A percentile compares a stretch with the other conserved stretches of the same genome.
Evolutionary conservation across 2,329 filamentous ascomycete species (phyloP).

Genomic region (Fusarium chuoi): DNA sequence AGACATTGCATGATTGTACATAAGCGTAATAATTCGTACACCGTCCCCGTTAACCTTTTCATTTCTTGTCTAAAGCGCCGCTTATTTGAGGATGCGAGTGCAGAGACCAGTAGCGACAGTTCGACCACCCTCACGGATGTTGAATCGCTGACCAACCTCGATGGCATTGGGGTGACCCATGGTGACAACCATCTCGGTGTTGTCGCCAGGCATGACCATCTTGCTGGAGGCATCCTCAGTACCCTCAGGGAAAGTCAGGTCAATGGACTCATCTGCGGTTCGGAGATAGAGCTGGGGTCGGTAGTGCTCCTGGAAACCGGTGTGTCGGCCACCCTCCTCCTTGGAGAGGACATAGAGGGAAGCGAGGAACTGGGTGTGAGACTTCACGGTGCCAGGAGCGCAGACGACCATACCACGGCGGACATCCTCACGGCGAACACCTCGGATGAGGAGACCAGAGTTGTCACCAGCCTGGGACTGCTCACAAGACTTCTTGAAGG

Average conservation of each 20-base stretch:
- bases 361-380: slow-evolving; percentile 90
- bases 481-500: slow-evolving; percentile 99
- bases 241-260: slow-evolving; percentile 87
- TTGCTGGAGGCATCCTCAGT: slow-evolving; percentile 76
- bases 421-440: slow-evolving; percentile 95
- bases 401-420: slow-evolving; percentile 93
- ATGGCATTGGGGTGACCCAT: slow-evolving; percentile 87
- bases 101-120: slow-evolving; percentile 87
- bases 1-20: slow-evolving; percentile 43
- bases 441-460: slow-evolving; percentile 95
- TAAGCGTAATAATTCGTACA: slow-evolving; percentile 43
- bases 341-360: slow-evolving; percentile 98
- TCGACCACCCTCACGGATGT: slow-evolving; percentile 95
- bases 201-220: slow-evolving; percentile 98
- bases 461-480: slow-evolving; percentile 97
- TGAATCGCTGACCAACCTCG: slow-evolving; percentile 94
- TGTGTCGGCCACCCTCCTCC: slow-evolving; percentile 98
- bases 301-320: slow-evolving; percentile 96
- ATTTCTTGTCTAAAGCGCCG: slow-evolving; percentile 16
- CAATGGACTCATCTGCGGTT: slow-evolving; percentile 83
- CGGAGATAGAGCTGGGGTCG: slow-evolving; percentile 95
- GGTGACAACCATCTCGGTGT: slow-evolving; percentile 94
- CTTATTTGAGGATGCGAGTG: slow-evolving; percentile 75
- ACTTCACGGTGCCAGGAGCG: slow-evolving; percentile 83
- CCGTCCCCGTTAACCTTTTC: slow-evolving; percentile 32